Base-by-base conservation (phyloP, 163 green algal species). In the Chloromonas sp. region DNA sequence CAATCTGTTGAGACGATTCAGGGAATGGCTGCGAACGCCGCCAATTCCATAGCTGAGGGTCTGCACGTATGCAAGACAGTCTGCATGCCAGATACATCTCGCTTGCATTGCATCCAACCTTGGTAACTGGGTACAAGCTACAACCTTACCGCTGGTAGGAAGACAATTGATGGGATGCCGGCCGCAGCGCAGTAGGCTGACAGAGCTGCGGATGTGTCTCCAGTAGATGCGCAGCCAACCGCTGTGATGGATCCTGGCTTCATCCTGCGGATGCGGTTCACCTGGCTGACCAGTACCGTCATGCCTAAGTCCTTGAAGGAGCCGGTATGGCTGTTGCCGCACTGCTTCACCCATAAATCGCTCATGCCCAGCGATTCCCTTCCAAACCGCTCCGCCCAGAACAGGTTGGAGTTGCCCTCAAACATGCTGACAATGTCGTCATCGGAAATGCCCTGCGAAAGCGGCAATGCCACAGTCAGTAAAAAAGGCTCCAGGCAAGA, bases 301-400 rank as follows among this genome's bases (percentile, higher is more conserved):
- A 99, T 99, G 85, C 97, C 97, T 83, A 99, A 93, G 89, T 99
- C 97, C 95, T 99, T 99, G 93, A 99, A 99, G 3, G 94, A 98
- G 5, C 96, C 95, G 1, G 97, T 99, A 92, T 99, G 97, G 81
- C 90, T 97, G 95, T 98, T 99, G 85, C 97, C 97, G 91, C 97
- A 99, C 95, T 99, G 97, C 94, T 99, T 99, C 8, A 99, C 97
- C 97, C 97, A 99, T 82, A 99, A 90, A 87, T 99, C 97, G 58
- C 61, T 92, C 97, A 99, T 99, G 77, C 94, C 93, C 60, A 99
- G 91, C 0, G 88, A 86, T 92, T 99, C 92, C 60, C 92, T 90
- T 5, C 97, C 97, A 89, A 98, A 99, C 5, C 97, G 92, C 92
- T 99, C 97, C 14, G 97, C 97, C 97, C 97, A 99, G 89, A 99